Percentiles rank a stretch among this genome's conserved stretches.
Evolutionary conservation across 1,139 yeast species (phyloP).

Genomic region (Taphrina populina): DNA sequence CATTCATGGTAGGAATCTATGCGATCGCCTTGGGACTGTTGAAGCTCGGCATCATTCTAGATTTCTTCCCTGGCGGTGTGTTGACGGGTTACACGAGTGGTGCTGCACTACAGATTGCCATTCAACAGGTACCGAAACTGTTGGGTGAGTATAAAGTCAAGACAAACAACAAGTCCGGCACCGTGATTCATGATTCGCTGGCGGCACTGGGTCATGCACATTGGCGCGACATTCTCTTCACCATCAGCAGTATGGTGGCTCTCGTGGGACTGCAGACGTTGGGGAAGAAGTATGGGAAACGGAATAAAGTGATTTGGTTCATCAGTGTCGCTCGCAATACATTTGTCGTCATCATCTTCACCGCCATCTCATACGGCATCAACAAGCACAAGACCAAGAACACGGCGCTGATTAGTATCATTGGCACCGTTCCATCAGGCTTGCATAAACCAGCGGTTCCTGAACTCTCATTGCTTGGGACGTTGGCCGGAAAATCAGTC

Average conservation of each 20-base stretch:
- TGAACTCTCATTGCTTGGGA: conserved; percentile 60
- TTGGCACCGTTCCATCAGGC: conserved; percentile 81
- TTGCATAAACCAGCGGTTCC: conserved; percentile 72
- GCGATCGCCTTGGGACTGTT: conserved; percentile 69
- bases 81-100: conserved; percentile 95
- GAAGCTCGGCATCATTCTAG: conserved; percentile 81
- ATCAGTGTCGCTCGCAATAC: conserved; percentile 76
- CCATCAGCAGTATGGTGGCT: conserved; percentile 47
- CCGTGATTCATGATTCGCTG: conserved; percentile 64
- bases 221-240: conserved; percentile 24
- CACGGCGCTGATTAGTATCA: conserved; percentile 54
- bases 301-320: conserved; percentile 63
- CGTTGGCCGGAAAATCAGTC: conserved; percentile 80
- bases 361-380: conserved; percentile 69
- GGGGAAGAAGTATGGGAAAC: conserved; percentile 64
- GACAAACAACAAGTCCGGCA: conserved; percentile 66
- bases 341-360: conserved; percentile 72
- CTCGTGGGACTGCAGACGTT: conserved; percentile 60
- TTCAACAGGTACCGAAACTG: conserved; percentile 82
- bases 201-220: conserved; percentile 76
- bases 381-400: conserved; percentile 48
- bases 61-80: conserved; percentile 85
- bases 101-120: conserved; percentile 75
- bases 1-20: conserved; percentile 59
- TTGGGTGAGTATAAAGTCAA: conserved; percentile 58